Evolutionary conservation across 805 yeast species (phyloP).

Genomic region (Dipodascus geniculatus): DNA sequence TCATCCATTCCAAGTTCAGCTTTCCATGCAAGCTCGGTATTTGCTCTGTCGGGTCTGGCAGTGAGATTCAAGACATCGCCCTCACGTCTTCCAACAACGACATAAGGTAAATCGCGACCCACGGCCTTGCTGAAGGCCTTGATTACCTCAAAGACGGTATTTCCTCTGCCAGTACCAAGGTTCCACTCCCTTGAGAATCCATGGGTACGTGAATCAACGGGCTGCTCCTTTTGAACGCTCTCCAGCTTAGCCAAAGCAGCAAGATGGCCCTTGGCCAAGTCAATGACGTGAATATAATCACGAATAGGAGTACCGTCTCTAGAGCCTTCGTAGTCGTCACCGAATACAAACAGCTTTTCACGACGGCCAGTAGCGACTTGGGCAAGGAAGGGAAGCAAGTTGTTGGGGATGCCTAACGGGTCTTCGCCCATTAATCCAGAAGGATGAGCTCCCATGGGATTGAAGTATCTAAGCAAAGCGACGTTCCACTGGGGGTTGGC

Average conservation of each 20-base stretch:
- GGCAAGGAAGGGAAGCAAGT: slow-evolving; percentile 61
- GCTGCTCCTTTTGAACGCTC: slow-evolving; percentile 12
- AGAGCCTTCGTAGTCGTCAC: slow-evolving; percentile 50
- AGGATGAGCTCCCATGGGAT: slow-evolving; percentile 81
- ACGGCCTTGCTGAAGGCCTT: slow-evolving; percentile 53
- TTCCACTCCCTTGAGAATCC: slow-evolving; percentile 71
- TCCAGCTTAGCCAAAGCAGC: slow-evolving; percentile 53
- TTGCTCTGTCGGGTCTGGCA: slow-evolving; percentile 59
- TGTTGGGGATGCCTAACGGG: slow-evolving; percentile 67
- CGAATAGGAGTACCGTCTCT: slow-evolving; percentile 75
- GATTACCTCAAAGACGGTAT: slow-evolving; percentile 63
- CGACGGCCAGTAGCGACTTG: slow-evolving; percentile 69
- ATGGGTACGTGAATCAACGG: slow-evolving; percentile 14
- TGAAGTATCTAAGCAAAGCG: slow-evolving; percentile 66
- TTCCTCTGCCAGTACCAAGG: slow-evolving; percentile 72
- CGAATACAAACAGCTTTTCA: slow-evolving; percentile 55
- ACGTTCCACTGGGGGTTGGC: slow-evolving; percentile 28
- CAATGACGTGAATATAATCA: slow-evolving; percentile 74
- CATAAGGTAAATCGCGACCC: slow-evolving; percentile 52
- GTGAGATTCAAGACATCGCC: slow-evolving; percentile 73
- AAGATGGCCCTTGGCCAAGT: slow-evolving; percentile 66
- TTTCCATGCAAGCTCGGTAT: slow-evolving; percentile 52
- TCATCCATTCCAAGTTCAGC: slow-evolving; percentile 43
- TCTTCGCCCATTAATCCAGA: slow-evolving; percentile 74
- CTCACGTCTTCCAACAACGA: slow-evolving; percentile 52